Conservation (phyloP, 257 asterid species). For the Capsicum pubescens region DNA sequence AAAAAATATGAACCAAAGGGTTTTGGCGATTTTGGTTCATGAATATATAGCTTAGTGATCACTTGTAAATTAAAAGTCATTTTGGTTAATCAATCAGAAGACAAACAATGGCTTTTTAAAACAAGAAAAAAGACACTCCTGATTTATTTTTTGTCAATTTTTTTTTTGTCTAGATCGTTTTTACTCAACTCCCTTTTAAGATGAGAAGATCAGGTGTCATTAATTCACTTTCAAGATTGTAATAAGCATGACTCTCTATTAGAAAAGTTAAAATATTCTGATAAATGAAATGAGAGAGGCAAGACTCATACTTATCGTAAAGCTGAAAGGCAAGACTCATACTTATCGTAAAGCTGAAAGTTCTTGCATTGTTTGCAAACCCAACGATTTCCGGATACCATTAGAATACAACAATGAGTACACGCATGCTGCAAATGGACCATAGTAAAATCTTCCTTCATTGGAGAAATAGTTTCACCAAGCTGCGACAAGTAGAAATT, state of each 20-base stretch:
- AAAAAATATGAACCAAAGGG: neutral
- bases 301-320: too few species aligned
- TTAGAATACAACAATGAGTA: conserved; percentile 85
- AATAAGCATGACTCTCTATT: neutral
- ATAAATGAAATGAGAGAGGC: conserved; percentile 24
- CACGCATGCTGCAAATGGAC: conserved; percentile 94
- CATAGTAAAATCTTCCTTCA: conserved; percentile 99
- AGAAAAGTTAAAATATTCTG: conserved; percentile 19
- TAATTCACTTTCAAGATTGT: neutral
- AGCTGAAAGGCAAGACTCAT: conserved; percentile 38
- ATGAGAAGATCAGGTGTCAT: neutral
- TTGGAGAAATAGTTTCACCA: conserved; percentile 90
- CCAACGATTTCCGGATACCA: conserved; percentile 94
- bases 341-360: conserved; percentile 89
- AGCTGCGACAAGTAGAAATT: conserved; percentile 54
- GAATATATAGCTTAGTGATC: conserved; percentile 15
- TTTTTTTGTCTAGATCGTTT: neutral
- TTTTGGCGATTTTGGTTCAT: conserved; percentile 6
- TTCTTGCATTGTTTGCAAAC: conserved; percentile 85
- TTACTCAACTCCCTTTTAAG: neutral
- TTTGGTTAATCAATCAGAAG: conserved; percentile 12
- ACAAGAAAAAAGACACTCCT: conserved; percentile 11
- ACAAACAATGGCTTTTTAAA: neutral
- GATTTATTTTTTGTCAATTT: too few species aligned
- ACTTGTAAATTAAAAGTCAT: conserved; percentile 20